Base-by-base conservation (phyloP, 345 rosid genomes). In the Jatropha curcas region DNA sequence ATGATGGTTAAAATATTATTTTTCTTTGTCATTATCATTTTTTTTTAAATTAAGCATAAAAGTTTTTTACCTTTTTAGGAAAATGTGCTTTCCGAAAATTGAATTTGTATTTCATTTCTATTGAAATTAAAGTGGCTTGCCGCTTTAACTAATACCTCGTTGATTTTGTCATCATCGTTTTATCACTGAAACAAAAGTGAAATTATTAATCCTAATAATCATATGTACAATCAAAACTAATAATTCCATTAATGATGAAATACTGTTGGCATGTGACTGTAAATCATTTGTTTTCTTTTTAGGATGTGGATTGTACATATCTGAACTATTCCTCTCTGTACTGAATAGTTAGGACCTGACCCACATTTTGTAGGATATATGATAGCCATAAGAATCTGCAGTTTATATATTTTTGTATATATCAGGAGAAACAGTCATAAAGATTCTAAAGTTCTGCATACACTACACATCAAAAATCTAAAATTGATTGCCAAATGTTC, bases 181-280 rank as follows among this genome's bases (percentile, higher is more conserved):
- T 65, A 24, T 35, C 34, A 65, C 34, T 71, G 31, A 70, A 56
- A 50, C 50, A 62, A 50, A 14, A 60, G 67, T 65, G 48, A 79
- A 75, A 59, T 7, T 43, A 72, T 52, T 67, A 67, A 68, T 65
- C n/a, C 65, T 68, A 67, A 70, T 62, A 65, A 17, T 41, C 66
- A 17, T 5, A 13, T 48, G 59, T 16, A 41, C 25, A 55, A 53
- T 34, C 37, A 61, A 20, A 61, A 35, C 28, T 34, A 35, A 9
- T 35, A 10, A 35, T 28, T 34, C 13, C 33, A 33, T 60, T 19
- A 9, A 34, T 17, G 19, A 56, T 4, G 22, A 1, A 58, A 28
- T 80, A 82, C 57, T 74, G 80, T 71, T 79, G 78, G 62, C 84
- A 70, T 57, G 78, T 55, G 52, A 65, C 34, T 16, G 34, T 12